These are phyloP conservation scores for Arachis stenosperma DNA, from an alignment of 306 rosid genomes.

Conservation along the genomic window DNA sequence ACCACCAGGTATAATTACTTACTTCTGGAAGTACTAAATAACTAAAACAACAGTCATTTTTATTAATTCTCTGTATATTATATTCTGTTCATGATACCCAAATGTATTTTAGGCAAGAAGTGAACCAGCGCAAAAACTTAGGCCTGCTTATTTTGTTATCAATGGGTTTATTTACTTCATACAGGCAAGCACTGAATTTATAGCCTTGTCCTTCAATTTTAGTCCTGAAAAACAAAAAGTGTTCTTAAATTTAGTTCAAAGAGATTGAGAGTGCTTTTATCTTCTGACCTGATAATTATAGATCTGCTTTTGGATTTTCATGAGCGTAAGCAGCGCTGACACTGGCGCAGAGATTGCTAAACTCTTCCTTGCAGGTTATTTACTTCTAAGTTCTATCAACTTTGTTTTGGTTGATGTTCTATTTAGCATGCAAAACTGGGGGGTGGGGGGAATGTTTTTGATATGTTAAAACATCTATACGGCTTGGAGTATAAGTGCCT, in stretches of 20 bases:
- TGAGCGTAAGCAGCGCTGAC: conserved; percentile 47
- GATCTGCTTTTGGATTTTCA: conserved; percentile 73
- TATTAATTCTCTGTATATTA: not conserved
- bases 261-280: conserved; percentile 14
- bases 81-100: conserved; percentile 30
- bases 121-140: conserved; percentile 61
- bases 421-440: not conserved
- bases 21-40: conserved; percentile 2
- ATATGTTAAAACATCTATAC: not conserved
- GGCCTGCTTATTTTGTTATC: conserved; percentile 62
- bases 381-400: conserved; percentile 6
- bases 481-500: not conserved
- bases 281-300: conserved; percentile 36
- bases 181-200: conserved; percentile 52
- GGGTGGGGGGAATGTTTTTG: not conserved
- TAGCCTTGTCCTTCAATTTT: conserved; percentile 23
- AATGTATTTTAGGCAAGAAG: conserved; percentile 71
- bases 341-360: conserved; percentile 53
- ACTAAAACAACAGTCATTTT: not conserved
- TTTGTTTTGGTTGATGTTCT: conserved; percentile 8
- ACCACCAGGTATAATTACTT: conserved; percentile 64
- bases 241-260: conserved; percentile 4
- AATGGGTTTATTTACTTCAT: conserved; percentile 63
- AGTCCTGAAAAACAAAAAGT: conserved; percentile 14
- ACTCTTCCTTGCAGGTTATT: conserved; percentile 74